phyloP scores from a whole-genome alignment of 2,329 filamentous ascomycete species.

The Verticillium longisporum region DNA sequence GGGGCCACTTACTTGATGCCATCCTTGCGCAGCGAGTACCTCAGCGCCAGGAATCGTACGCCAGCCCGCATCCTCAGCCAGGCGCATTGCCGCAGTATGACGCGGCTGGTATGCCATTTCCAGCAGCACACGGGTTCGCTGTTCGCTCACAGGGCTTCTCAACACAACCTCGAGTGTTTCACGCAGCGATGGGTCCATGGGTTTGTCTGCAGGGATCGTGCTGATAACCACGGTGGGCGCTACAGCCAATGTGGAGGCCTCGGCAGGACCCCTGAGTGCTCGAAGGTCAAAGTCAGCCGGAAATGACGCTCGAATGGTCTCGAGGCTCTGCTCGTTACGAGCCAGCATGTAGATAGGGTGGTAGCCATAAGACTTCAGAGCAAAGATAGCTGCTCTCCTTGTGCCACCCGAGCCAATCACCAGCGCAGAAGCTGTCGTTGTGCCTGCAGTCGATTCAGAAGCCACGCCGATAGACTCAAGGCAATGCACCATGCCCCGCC shows the following conservation, averaged over 20 bases:
- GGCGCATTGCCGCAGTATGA: slow-evolving; percentile 75
- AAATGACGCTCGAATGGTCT: slow-evolving; percentile 64
- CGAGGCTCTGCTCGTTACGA: slow-evolving; percentile 63
- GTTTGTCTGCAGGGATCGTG: slow-evolving; percentile 82
- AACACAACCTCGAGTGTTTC: slow-evolving; percentile 53
- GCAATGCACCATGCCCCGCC: slow-evolving; percentile 81
- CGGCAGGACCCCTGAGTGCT: slow-evolving; percentile 16
- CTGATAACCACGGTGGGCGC: slow-evolving; percentile 71
- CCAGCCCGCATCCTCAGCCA: slow-evolving; percentile 76
- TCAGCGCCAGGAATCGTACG: slow-evolving; percentile 79
- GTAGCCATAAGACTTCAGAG: slow-evolving; percentile 77
- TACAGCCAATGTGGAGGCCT: slow-evolving; percentile 11
- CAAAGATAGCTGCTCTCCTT: slow-evolving; percentile 83
- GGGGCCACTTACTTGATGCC: slow-evolving; percentile 62
- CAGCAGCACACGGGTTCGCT: slow-evolving; percentile 56
- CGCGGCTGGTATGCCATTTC: slow-evolving; percentile 97
- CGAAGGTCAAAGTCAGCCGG: slow-evolving; percentile 64
- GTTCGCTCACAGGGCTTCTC: slow-evolving; percentile 28
- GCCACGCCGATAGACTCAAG: slow-evolving; percentile 62
- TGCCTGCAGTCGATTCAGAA: slow-evolving; percentile 20
- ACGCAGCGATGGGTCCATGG: slow-evolving; percentile 66
- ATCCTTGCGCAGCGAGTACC: slow-evolving; percentile 82
- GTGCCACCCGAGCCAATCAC: slow-evolving; percentile 92
- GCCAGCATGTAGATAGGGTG: slow-evolving; percentile 82
- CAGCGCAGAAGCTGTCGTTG: slow-evolving; percentile 48